Percentiles rank a stretch among this genome's conserved stretches.
Evolutionary conservation across 208 protist genomes (phyloP).

Genomic region (Angomonas deanei): DNA sequence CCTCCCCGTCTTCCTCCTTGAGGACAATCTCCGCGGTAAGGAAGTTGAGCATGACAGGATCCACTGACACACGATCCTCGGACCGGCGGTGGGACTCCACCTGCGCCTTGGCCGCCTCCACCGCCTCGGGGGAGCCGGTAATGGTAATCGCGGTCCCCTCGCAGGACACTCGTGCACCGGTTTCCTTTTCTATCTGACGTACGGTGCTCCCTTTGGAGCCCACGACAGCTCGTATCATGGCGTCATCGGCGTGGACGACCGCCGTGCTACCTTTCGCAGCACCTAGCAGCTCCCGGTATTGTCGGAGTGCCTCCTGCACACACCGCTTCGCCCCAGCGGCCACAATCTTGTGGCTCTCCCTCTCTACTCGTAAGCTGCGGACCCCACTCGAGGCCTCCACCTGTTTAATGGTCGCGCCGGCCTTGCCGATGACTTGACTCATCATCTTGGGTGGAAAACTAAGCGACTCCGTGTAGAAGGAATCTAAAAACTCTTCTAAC

Average conservation of each 20-base stretch:
- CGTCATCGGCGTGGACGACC: conserved; percentile 27
- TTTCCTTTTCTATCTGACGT: conserved; percentile 26
- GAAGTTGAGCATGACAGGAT: conserved; percentile 14
- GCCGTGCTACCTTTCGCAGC: conserved; percentile 12
- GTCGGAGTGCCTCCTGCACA: conserved; percentile 22
- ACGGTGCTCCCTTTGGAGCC: conserved; percentile 26
- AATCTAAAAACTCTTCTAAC: conserved; percentile 21
- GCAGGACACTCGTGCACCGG: conserved; percentile 29
- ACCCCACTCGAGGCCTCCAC: conserved; percentile 32
- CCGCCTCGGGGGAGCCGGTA: conserved; percentile 19
- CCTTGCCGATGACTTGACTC: conserved; percentile 31
- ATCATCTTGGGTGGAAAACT: conserved; percentile 11
- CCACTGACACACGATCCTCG: conserved; percentile 27
- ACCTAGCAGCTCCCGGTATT: conserved; percentile 24
- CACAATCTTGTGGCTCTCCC: conserved; percentile 13
- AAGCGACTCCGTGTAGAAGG: conserved; percentile 19
- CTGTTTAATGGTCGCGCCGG: conserved; percentile 28
- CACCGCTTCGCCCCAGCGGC: conserved; percentile 15
- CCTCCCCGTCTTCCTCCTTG: conserved; percentile 10
- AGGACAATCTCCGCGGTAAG: conserved; percentile 29
- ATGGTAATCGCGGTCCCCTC: conserved; percentile 25
- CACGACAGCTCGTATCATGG: conserved; percentile 21
- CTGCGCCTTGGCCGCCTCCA: conserved; percentile 14
- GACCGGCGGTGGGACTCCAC: conserved; percentile 23
- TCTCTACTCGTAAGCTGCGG: conserved; percentile 23